These are phyloP conservation scores for Solidago caesia DNA, from an alignment of 129 eudicot species.

Conservation along the genomic window DNA sequence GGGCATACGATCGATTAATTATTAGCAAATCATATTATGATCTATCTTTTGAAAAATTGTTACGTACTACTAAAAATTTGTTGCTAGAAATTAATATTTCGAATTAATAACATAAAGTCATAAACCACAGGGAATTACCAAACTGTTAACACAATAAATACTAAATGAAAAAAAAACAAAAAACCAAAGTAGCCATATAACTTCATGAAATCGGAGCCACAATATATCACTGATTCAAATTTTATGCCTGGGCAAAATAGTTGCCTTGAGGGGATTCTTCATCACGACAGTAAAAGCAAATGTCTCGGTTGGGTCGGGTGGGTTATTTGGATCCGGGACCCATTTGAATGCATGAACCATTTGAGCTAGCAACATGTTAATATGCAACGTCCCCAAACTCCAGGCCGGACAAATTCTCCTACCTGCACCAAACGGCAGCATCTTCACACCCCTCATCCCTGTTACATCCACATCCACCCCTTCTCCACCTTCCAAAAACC, in stretches of 20 bases:
- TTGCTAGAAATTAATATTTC: too few species aligned
- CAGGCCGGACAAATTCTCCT: conserved; percentile 95
- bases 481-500: conserved; percentile 83
- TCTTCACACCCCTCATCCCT: conserved; percentile 64
- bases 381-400: conserved; percentile 78
- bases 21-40: too few species aligned
- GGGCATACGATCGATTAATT: too few species aligned
- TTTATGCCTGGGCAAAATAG: conserved; percentile 59
- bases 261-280: conserved; percentile 88
- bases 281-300: conserved; percentile 89
- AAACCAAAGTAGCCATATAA: not conserved
- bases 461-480: conserved; percentile 89
- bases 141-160: too few species aligned
- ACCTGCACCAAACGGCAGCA: conserved; percentile 93
- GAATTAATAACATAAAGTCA: too few species aligned
- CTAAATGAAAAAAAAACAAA: too few species aligned
- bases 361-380: conserved; percentile 64
- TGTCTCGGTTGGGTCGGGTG: conserved; percentile 95
- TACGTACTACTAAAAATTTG: too few species aligned
- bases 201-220: conserved; percentile 9
- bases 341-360: conserved; percentile 92
- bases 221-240: conserved; percentile 4
- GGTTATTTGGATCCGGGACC: conserved; percentile 66
- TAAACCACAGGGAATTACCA: too few species aligned
- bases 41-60: too few species aligned